Percentiles rank a stretch among this genome's conserved stretches.
phyloP scores from a whole-genome alignment of 1,284 basidiomycete genomes.

The Caloboletus inedulis region DNA sequence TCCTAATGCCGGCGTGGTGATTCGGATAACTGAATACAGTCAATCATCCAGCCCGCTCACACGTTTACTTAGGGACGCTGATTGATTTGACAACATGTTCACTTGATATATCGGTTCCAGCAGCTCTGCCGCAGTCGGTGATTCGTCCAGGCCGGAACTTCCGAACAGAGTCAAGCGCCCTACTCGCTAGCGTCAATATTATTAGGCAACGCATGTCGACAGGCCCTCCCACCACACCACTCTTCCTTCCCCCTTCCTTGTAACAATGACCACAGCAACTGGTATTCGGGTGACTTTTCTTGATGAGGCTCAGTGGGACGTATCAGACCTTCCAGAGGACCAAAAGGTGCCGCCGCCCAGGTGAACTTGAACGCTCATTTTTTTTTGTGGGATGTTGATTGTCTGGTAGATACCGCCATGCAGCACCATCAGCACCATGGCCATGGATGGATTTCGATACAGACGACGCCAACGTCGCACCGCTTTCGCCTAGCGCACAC shows the following conservation, averaged over 20 bases:
- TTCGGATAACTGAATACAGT: background rate
- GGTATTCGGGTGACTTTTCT: conserved; percentile 1
- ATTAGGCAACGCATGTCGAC: conserved; percentile 5
- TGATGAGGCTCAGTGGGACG: conserved; percentile 1
- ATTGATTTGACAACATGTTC: conserved; percentile 1
- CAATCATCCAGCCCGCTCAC: background rate
- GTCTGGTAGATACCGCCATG: conserved; percentile 33
- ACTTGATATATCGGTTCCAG: background rate
- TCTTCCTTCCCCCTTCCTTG: background rate
- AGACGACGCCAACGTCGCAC: conserved; percentile 17
- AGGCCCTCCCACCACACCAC: background rate
- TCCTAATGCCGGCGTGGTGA: background rate
- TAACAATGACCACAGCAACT: conserved; percentile 15
- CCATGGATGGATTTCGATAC: conserved; percentile 36
- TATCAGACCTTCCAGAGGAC: conserved; percentile 8
- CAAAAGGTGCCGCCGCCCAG: conserved; percentile 22
- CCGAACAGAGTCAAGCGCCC: conserved; percentile 1
- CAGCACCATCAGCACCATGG: conserved; percentile 38
- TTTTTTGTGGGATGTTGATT: background rate
- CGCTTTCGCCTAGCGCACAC: conserved; percentile 1
- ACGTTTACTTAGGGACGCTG: conserved; percentile 5
- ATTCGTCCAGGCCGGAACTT: background rate
- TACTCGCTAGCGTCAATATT: conserved; percentile 5
- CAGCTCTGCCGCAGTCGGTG: background rate
- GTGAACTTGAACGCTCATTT: conserved; percentile 10